phyloP scores from a whole-genome alignment of 2,329 filamentous ascomycete genomes.

The Monilinia polystroma region DNA sequence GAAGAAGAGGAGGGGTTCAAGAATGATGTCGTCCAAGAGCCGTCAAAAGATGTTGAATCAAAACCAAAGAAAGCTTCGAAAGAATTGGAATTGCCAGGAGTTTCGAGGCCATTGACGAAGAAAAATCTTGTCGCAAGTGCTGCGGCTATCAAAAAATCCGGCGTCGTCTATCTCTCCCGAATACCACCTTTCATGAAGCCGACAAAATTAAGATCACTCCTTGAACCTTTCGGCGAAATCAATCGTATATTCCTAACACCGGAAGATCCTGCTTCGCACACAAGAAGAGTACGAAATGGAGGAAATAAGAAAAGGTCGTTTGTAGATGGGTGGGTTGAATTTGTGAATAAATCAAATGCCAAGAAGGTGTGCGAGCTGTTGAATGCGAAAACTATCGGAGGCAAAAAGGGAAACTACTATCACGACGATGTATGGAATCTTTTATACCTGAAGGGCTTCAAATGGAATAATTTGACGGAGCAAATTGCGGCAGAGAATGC shows the following conservation, averaged over 20 bases:
- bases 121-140: slow-evolving; percentile 67
- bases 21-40: slow-evolving; percentile 29
- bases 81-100: slow-evolving; percentile 46
- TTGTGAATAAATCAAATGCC: slow-evolving; percentile 71
- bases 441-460: slow-evolving; percentile 78
- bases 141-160: slow-evolving; percentile 67
- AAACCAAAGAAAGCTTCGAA: slow-evolving; percentile 36
- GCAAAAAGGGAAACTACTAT: slow-evolving; percentile 81
- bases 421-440: slow-evolving; percentile 86
- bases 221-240: slow-evolving; percentile 72
- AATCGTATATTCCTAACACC: slow-evolving; percentile 78
- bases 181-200: slow-evolving; percentile 90
- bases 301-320: slow-evolving; percentile 83
- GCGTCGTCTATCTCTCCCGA: slow-evolving; percentile 79
- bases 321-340: slow-evolving; percentile 86
- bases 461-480: slow-evolving; percentile 73
- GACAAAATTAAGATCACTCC: slow-evolving; percentile 69
- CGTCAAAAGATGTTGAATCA: slow-evolving; percentile 23
- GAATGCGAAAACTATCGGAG: slow-evolving; percentile 75
- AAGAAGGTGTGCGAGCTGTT: slow-evolving; percentile 73
- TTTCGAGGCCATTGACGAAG: slow-evolving; percentile 58
- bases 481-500: slow-evolving; percentile 81
- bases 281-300: slow-evolving; percentile 65
- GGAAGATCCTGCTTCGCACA: slow-evolving; percentile 66
- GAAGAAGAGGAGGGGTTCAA: slow-evolving; percentile 41